Conservation (phyloP, 2,329 filamentous ascomycete species). For the Diaporthe eres region DNA sequence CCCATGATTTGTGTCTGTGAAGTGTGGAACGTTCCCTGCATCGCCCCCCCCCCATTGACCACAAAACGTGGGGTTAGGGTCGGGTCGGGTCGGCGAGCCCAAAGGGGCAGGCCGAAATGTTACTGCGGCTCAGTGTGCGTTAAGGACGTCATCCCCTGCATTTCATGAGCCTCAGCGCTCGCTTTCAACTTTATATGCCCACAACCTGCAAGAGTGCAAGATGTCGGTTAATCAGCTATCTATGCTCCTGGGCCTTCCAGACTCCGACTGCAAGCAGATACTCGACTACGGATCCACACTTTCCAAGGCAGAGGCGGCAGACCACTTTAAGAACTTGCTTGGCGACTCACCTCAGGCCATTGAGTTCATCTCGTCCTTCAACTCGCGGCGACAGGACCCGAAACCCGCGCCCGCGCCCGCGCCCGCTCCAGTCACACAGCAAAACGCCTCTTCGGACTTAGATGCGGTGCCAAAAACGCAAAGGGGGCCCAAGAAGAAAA, state of each 20-base stretch:
- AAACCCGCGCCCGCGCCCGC: constrained; percentile 47
- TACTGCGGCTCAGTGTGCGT: background rate
- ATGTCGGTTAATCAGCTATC: constrained; percentile 79
- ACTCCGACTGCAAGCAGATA: constrained; percentile 86
- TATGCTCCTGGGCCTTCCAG: constrained; percentile 85
- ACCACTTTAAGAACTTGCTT: constrained; percentile 89
- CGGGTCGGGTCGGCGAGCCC: background rate
- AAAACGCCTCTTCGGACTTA: constrained; percentile 44
- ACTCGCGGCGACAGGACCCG: constrained; percentile 71
- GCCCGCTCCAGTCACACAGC: constrained; percentile 43
- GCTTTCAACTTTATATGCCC: background rate
- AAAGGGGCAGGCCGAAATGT: constrained; percentile 16
- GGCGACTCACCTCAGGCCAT: constrained; percentile 85
- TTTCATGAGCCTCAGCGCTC: background rate
- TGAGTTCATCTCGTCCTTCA: constrained; percentile 87
- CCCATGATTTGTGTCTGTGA: background rate
- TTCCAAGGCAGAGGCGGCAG: constrained; percentile 81
- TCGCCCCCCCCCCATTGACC: too few species aligned
- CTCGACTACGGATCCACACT: constrained; percentile 85
- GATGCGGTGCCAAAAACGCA: constrained; percentile 65
- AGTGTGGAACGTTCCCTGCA: too few species aligned
- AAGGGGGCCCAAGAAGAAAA: constrained; percentile 68
- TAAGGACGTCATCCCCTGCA: background rate
- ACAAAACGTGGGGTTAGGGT: constrained; percentile 1
- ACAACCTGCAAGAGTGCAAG: background rate